A percentile compares a stretch with the other conserved stretches of the same genome.
Conservation (phyloP, 2,329 filamentous ascomycete species). For the Chalaropsis thielavioides region DNA sequence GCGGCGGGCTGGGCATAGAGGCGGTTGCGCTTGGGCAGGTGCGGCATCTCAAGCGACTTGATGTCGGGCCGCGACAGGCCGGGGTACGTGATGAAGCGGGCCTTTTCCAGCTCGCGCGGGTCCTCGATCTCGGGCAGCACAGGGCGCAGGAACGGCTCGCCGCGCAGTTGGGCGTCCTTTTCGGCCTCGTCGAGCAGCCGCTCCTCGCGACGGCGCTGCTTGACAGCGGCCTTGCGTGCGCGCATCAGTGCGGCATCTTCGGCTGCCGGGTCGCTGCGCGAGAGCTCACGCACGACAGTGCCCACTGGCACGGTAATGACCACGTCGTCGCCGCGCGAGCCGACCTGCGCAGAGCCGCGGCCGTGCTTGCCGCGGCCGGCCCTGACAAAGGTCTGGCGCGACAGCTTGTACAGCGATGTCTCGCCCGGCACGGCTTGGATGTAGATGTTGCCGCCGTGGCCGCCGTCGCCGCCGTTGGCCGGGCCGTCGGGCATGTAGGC, state of each 20-base stretch:
- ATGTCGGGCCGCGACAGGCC: conserved; percentile 59
- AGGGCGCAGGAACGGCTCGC: conserved; percentile 17
- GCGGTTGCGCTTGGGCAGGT: conserved; percentile 37
- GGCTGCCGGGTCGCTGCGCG: conserved; percentile 59
- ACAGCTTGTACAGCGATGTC: conserved; percentile 84
- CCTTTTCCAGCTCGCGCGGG: conserved; percentile 35
- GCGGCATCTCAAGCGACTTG: conserved; percentile 36
- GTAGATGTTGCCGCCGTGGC: conserved; percentile 80
- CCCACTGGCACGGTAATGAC: conserved; percentile 85
- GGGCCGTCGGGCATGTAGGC: conserved; percentile 81
- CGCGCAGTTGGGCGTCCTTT: conserved; percentile 13
- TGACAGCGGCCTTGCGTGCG: conserved; percentile 25
- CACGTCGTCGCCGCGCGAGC: conserved; percentile 71
- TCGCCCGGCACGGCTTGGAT: conserved; percentile 86
- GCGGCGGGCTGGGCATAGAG: conserved; percentile 52
- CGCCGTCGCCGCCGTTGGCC: conserved; percentile 87
- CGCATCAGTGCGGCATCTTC: conserved; percentile 39
- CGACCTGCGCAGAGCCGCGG: conserved; percentile 57
- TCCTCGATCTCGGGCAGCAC: conserved; percentile 18
- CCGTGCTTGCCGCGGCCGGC: conserved; percentile 66
- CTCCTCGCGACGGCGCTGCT: conserved; percentile 24
- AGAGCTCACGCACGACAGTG: conserved; percentile 74
- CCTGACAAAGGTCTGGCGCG: conserved; percentile 58
- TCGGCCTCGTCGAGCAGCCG: conserved; percentile 25
- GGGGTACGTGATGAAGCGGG: conserved; percentile 80